Percentiles rank a stretch among this genome's conserved stretches.
These are phyloP conservation scores for Paraphaeosphaeria sporulosa DNA, from an alignment of 2,329 filamentous ascomycete genomes.

Conservation along the genomic window DNA sequence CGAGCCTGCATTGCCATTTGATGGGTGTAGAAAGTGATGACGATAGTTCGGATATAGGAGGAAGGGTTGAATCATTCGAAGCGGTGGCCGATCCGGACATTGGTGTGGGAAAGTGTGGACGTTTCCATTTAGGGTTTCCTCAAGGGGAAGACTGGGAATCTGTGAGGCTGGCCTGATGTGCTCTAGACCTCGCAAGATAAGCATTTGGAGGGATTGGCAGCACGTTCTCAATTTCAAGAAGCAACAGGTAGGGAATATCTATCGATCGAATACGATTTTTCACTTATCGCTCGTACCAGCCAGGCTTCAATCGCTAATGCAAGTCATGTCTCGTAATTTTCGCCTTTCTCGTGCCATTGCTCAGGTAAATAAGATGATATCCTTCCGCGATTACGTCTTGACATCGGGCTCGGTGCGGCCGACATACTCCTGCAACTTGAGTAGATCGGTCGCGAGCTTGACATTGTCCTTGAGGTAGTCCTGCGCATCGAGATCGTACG, in stretches of 20 bases:
- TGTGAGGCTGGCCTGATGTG: conserved; percentile 21
- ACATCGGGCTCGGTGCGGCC: conserved; percentile 94
- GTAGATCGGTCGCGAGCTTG: conserved; percentile 79
- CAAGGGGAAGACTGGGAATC: conserved; percentile 52
- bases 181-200: not conserved
- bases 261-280: not conserved
- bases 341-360: conserved; percentile 11
- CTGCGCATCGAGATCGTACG: conserved; percentile 83
- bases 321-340: conserved; percentile 13
- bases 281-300: not conserved
- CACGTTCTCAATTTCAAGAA: not conserved
- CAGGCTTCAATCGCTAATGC: conserved; percentile 10
- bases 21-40: conserved; percentile 30
- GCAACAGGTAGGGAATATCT: not conserved
- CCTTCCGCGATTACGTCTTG: conserved; percentile 72
- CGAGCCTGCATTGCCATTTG: conserved; percentile 46
- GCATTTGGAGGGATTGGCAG: not conserved
- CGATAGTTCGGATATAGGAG: conserved; percentile 42
- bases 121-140: conserved; percentile 54
- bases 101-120: conserved; percentile 51
- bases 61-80: conserved; percentile 49
- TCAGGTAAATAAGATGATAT: not conserved
- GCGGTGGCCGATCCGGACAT: conserved; percentile 43
- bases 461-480: conserved; percentile 94
- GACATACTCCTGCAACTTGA: conserved; percentile 94